These are phyloP conservation scores for Globisporangium splendens DNA, from an alignment of 352 stramenopile genomes.

Conservation along the genomic window DNA sequence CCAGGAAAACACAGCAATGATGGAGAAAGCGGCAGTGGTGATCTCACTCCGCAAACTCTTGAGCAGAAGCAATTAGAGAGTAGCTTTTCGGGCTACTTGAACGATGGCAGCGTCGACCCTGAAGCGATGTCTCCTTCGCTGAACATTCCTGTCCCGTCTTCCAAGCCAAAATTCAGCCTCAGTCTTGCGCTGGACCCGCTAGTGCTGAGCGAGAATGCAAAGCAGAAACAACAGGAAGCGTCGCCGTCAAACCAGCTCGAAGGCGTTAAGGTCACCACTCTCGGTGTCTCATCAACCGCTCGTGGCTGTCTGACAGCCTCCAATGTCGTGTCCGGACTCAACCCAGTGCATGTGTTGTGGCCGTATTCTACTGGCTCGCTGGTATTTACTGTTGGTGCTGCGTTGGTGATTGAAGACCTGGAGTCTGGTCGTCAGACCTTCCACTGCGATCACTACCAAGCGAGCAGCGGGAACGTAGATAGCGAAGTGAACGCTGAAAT, in stretches of 20 bases:
- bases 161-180: conserved; percentile 33
- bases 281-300: conserved; percentile 6
- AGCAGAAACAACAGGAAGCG: background rate
- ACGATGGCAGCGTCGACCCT: background rate
- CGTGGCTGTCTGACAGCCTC: conserved; percentile 6
- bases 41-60: too few species aligned
- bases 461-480: background rate
- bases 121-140: conserved; percentile 18
- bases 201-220: conserved; percentile 11
- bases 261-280: background rate
- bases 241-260: background rate
- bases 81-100: background rate
- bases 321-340: conserved; percentile 3
- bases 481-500: conserved; percentile 16
- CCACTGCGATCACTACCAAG: conserved; percentile 3
- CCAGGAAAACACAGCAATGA: background rate
- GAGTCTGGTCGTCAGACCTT: conserved; percentile 22
- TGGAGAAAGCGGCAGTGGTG: background rate
- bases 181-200: conserved; percentile 34
- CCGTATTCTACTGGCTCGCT: conserved; percentile 29
- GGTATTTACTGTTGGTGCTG: conserved; percentile 15
- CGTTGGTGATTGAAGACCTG: conserved; percentile 37
- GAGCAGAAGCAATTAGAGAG: background rate
- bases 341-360: conserved; percentile 25
- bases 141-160: conserved; percentile 15